Evolutionary conservation across 352 stramenopile species (phyloP), one percentile per base, ranked within the genome.

Genomic region (Globisporangium cylindrosporum): DNA sequence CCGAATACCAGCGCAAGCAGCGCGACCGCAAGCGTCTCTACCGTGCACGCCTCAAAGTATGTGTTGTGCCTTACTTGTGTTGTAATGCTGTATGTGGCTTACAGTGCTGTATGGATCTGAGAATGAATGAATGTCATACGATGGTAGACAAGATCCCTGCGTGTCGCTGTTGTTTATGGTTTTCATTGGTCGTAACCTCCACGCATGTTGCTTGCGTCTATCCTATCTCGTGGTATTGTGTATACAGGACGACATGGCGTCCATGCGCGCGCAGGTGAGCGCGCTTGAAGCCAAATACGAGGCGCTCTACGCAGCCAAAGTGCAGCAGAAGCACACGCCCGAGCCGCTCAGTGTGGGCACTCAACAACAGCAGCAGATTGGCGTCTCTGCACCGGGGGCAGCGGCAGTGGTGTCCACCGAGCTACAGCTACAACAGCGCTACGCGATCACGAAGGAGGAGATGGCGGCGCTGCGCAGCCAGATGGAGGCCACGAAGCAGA

Each of bases 1-100:
- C 32, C 64, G 64, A 69, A 43, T 69, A 63, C 64, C 64, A 69
- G 64, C 64, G 64, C 64, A 69, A 69, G 64, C 64, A 69, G 55
- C 64, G 64, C 64, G 55, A 69, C 55, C 64, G 64, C 64, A 69
- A 69, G 55, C 64, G 64, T 15, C 64, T 69, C 41, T 69, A 69
- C 25, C 64, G 64, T 32, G 55, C 55, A 24, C 64, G 64, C 0
- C 64, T 69, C 25, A 69, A 69, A 41, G 64, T 69, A 15, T 10
- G 27, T 25, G 1, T 24, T 8, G 25, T 43, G 4, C 29, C 8
- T 24, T 15, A 12, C 29, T 32, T 32, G 29, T 4, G 29, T 32
- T 32, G 4, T 32, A 32, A 32, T 32, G 29, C 29, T 32, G 29
- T 32, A 32, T 32, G 29, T 32, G 29, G 29, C 4, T 32, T 32